Evolutionary conservation across 2,329 filamentous ascomycete genomes (phyloP), one percentile per base, ranked within the genome.

Genomic region (Colletotrichum phormii): DNA sequence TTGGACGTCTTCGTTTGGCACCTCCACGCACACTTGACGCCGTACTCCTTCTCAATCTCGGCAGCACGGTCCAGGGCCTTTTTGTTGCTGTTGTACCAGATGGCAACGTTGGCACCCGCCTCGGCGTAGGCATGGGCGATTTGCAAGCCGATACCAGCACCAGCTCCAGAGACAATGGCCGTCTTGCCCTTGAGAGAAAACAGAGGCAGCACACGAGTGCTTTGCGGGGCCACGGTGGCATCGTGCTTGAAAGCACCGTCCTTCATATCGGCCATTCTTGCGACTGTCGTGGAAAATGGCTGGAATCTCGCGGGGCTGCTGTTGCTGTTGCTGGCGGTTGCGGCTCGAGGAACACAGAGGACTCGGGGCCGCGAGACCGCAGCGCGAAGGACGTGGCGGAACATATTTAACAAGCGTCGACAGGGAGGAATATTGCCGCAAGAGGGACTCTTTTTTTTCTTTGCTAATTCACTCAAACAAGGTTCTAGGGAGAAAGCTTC

Each of bases 81-180:
- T 78, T 89, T 87, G 82, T 94, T 94, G 80, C 85, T 89, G 79
- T 93, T 92, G 79, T 93, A 94, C 90, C 90, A 93, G 63, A 94
- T 89, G 33, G 91, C 92, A 26, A 94, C 90, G 76, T 94, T 92
- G 71, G 91, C 91, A 61, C 92, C 92, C 18, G 91, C 90, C 79
- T 94, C 92, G 18, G 92, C 92, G 37, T 91, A 85, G 1, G 86
- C 91, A 42, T 92, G 84, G 15, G 91, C 92, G 33, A 93, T 87
- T 5, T 87, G 86, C 31, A 93, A 84, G 54, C 92, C 92, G 75
- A 94, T 93, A 42, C 92, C 92, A 31, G 88, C 88, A 24, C 87
- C 91, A 13, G 90, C 90, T 53, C 92, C 92, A 1, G 91, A 89
- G 54, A 94, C 88, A 75, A 94, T 92, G 37, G 91, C 92, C 2